These are phyloP conservation scores for Penstemon barbatus DNA, from an alignment of 257 asterid genomes.

Conservation along the genomic window DNA sequence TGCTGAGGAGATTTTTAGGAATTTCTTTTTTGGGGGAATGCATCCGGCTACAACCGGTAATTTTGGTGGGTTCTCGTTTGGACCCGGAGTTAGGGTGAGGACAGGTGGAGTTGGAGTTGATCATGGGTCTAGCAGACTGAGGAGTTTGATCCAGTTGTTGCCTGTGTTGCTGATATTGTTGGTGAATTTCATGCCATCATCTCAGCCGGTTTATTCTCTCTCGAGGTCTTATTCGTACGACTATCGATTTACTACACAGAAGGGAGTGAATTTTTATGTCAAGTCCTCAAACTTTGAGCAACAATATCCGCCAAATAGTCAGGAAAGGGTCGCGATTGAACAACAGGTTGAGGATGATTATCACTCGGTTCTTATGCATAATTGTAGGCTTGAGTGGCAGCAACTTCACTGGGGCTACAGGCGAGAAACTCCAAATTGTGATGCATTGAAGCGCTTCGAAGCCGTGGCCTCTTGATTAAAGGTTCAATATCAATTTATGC, in stretches of 20 bases:
- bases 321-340: constrained; percentile 60
- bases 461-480: constrained; percentile 41
- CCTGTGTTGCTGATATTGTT: constrained; percentile 74
- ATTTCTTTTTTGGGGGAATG: constrained; percentile 94
- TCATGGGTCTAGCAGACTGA: constrained; percentile 55
- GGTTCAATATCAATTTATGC: constrained; percentile 30
- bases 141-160: constrained; percentile 66
- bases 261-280: constrained; percentile 78
- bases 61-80: constrained; percentile 76
- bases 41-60: constrained; percentile 64
- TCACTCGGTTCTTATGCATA: constrained; percentile 52
- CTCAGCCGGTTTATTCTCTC: constrained; percentile 75
- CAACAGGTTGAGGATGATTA: constrained; percentile 70
- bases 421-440: constrained; percentile 79
- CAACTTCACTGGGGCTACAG: constrained; percentile 83
- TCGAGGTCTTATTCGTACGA: constrained; percentile 54
- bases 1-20: constrained; percentile 91
- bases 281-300: constrained; percentile 71
- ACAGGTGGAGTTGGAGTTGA: constrained; percentile 69
- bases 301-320: constrained; percentile 64
- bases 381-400: constrained; percentile 80
- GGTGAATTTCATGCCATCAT: constrained; percentile 80
- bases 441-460: constrained; percentile 72
- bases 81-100: constrained; percentile 77
- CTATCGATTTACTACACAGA: constrained; percentile 54